Evolutionary conservation across 2,329 filamentous ascomycete genomes (phyloP).

Genomic region (Helotiales sp.): DNA sequence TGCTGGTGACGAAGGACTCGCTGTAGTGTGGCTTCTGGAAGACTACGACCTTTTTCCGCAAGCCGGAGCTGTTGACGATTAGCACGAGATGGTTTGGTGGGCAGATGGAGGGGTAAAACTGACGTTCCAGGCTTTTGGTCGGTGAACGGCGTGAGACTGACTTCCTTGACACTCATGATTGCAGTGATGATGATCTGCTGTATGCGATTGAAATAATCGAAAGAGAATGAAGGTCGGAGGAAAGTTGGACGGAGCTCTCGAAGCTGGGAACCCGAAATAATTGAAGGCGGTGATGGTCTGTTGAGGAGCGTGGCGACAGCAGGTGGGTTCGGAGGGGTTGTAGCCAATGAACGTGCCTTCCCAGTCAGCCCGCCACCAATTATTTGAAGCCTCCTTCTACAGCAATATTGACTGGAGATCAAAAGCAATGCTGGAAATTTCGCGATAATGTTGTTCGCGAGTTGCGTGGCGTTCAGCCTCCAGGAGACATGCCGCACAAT

Average conservation of each 20-base stretch:
- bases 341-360: constrained; percentile 6
- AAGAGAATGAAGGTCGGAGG: neutral
- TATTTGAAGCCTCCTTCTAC: neutral
- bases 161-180: constrained; percentile 75
- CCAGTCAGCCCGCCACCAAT: constrained; percentile 8
- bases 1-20: constrained; percentile 92
- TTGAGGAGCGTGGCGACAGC: neutral
- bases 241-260: neutral
- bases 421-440: neutral
- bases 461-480: no score
- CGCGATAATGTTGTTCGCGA: constrained; percentile 4
- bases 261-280: constrained; percentile 1
- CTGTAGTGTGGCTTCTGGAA: constrained; percentile 96
- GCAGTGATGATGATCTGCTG: constrained; percentile 9
- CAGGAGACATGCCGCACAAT: no score
- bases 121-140: constrained; percentile 99
- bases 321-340: constrained; percentile 1
- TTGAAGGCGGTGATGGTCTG: constrained; percentile 11
- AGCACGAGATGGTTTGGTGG: constrained; percentile 30
- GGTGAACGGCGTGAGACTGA: constrained; percentile 80
- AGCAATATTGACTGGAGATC: neutral
- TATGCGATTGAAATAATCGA: constrained; percentile 6
- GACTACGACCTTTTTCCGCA: constrained; percentile 97
- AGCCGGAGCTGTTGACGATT: constrained; percentile 71
- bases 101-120: constrained; percentile 47